phyloP scores from a whole-genome alignment of 805 yeast species.

The Grigorovia transvaalensis region DNA sequence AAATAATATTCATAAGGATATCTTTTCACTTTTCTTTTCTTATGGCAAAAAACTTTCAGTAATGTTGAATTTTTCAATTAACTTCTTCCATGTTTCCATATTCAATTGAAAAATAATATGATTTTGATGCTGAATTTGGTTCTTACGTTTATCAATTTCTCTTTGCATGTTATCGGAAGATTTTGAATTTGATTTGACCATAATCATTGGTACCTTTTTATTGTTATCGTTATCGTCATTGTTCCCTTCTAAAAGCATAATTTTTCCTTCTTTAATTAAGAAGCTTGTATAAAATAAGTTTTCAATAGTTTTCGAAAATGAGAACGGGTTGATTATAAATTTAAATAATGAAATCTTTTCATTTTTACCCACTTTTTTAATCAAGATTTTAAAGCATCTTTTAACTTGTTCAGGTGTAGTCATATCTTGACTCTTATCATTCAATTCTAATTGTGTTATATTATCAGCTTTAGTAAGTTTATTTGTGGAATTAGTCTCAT shows the following conservation, averaged over 20 bases:
- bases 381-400: constrained; percentile 37
- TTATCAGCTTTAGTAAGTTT: constrained; percentile 39
- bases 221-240: constrained; percentile 28
- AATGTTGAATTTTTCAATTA: constrained; percentile 47
- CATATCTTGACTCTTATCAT: constrained; percentile 37
- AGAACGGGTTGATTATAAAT: constrained; percentile 63
- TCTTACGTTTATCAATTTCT: constrained; percentile 18
- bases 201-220: constrained; percentile 36
- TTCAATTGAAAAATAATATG: constrained; percentile 72
- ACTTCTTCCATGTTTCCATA: constrained; percentile 49
- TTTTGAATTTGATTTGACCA: constrained; percentile 17
- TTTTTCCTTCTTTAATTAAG: constrained; percentile 59
- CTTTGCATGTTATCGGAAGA: constrained; percentile 4
- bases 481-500: constrained; percentile 11
- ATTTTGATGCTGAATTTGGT: constrained; percentile 27
- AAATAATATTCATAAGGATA: too few species aligned
- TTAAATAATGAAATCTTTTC: constrained; percentile 43
- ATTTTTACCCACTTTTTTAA: constrained; percentile 27
- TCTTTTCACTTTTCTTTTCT: too few species aligned
- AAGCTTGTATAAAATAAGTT: constrained; percentile 78
- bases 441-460: constrained; percentile 42
- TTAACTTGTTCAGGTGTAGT: constrained; percentile 60
- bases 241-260: constrained; percentile 36
- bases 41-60: constrained; percentile 22
- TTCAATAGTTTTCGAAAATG: constrained; percentile 73